phyloP scores from a whole-genome alignment of 78 protist species.

The Tieghemostelium lacteum region DNA sequence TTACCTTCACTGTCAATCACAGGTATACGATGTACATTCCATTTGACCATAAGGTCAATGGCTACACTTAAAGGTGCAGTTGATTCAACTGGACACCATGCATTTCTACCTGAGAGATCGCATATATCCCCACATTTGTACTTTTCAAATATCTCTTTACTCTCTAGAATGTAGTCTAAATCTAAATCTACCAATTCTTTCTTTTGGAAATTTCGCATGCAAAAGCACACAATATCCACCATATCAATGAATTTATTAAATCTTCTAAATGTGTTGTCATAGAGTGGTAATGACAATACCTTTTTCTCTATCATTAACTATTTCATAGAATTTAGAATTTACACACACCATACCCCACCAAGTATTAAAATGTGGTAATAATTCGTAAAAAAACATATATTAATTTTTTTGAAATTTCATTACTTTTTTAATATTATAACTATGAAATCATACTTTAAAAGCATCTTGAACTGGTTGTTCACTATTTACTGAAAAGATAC shows the following conservation, averaged over 20 bases:
- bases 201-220: conserved; percentile 28
- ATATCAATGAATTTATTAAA: conserved; percentile 49
- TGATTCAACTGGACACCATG: conserved; percentile 50
- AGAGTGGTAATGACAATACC: conserved; percentile 58
- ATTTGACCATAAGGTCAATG: conserved; percentile 50
- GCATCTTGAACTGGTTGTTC: conserved; percentile 18
- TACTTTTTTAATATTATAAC: too few species aligned
- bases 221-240: conserved; percentile 37
- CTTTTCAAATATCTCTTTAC: conserved; percentile 49
- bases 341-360: too few species aligned
- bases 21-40: conserved; percentile 70
- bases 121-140: conserved; percentile 59
- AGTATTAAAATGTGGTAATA: too few species aligned
- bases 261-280: conserved; percentile 9
- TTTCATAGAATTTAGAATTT: too few species aligned
- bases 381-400: not conserved
- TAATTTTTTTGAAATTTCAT: not conserved
- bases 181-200: conserved; percentile 36
- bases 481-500: not conserved
- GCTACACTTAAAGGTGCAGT: conserved; percentile 46
- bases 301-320: conserved; percentile 51
- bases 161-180: conserved; percentile 2
- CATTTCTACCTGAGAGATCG: conserved; percentile 61
- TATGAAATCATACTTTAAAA: conserved; percentile 29
- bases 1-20: conserved; percentile 52